phyloP scores from a whole-genome alignment of 768 basidiomycete species.

The Lanmaoa pseudosensibilis region DNA sequence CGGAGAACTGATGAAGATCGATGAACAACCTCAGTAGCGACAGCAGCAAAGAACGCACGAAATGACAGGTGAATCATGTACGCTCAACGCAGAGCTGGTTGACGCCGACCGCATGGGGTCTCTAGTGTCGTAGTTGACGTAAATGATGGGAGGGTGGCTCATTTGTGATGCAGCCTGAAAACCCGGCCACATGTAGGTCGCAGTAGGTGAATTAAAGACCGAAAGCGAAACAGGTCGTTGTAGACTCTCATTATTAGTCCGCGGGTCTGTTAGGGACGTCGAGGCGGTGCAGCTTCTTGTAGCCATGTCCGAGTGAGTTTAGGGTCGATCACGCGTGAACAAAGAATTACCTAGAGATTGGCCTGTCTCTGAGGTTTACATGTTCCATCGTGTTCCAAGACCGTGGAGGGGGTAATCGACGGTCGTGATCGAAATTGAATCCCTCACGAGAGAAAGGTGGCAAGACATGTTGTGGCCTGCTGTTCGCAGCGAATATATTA shows the following conservation, averaged over 20 bases:
- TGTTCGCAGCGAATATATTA: slow-evolving; percentile 27
- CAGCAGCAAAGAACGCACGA: slow-evolving; percentile 30
- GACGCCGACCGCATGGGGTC: slow-evolving; percentile 34
- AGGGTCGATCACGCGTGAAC: slow-evolving; percentile 5
- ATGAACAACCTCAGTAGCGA: slow-evolving; percentile 14
- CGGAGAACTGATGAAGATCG: slow-evolving; percentile 28
- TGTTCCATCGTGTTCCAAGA: slow-evolving; percentile 29
- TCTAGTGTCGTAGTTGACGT: slow-evolving; percentile 38
- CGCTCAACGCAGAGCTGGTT: slow-evolving; percentile 30
- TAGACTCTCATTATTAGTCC: slow-evolving; percentile 23
- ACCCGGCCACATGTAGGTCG: slow-evolving; percentile 50
- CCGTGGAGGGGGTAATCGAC: slow-evolving; percentile 33
- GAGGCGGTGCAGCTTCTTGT: slow-evolving; percentile 24
- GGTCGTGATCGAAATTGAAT: slow-evolving; percentile 35
- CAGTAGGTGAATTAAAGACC: slow-evolving; percentile 44
- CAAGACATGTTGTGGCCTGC: slow-evolving; percentile 35
- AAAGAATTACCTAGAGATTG: slow-evolving; percentile 27
- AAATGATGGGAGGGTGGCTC: slow-evolving; percentile 39
- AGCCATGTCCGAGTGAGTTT: slow-evolving; percentile 21
- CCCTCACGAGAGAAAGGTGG: slow-evolving; percentile 34
- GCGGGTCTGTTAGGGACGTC: slow-evolving; percentile 21
- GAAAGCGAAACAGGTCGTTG: slow-evolving; percentile 40
- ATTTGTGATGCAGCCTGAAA: slow-evolving; percentile 46
- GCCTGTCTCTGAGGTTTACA: slow-evolving; percentile 22
- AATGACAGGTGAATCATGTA: slow-evolving; percentile 29